Conservation (phyloP, 306 rosid genomes). For the Trifolium repens region DNA sequence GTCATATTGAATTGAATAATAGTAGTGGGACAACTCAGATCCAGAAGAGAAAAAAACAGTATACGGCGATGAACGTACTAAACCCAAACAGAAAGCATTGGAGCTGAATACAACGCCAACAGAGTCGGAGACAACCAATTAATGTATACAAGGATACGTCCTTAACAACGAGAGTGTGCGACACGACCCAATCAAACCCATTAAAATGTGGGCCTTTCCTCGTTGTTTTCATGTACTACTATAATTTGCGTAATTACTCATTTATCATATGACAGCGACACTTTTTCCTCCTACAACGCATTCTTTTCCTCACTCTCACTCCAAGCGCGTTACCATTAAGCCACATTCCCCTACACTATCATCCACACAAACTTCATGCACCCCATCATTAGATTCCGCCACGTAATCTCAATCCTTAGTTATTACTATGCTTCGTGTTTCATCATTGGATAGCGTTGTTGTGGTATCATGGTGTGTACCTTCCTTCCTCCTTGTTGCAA, state of each 20-base stretch:
- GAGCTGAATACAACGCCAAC: constrained; percentile 24
- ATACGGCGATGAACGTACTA: constrained; percentile 29
- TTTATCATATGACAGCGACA: constrained; percentile 54
- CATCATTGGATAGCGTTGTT: constrained; percentile 34
- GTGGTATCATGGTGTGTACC: not conserved
- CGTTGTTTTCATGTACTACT: constrained; percentile 48
- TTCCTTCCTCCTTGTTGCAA: constrained; percentile 52
- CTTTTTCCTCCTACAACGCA: constrained; percentile 49
- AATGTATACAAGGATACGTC: constrained; percentile 38
- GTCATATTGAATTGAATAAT: too few relatives aligned
- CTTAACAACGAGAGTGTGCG: constrained; percentile 42
- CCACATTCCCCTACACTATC: not conserved
- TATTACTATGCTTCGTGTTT: constrained; percentile 42
- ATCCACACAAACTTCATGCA: not conserved
- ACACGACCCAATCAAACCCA: constrained; percentile 59
- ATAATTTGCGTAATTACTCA: constrained; percentile 47
- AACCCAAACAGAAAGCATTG: constrained; percentile 28
- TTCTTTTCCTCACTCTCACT: constrained; percentile 45
- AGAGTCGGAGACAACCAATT: constrained; percentile 42
- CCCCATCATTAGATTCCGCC: not conserved
- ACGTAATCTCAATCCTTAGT: not conserved
- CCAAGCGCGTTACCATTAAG: constrained; percentile 47
- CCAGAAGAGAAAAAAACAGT: constrained; percentile 32
- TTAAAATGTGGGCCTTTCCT: constrained; percentile 32
- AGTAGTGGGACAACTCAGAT: constrained; percentile 41